Conservation (phyloP, 345 rosid species). For the Ceriops zippeliana region DNA sequence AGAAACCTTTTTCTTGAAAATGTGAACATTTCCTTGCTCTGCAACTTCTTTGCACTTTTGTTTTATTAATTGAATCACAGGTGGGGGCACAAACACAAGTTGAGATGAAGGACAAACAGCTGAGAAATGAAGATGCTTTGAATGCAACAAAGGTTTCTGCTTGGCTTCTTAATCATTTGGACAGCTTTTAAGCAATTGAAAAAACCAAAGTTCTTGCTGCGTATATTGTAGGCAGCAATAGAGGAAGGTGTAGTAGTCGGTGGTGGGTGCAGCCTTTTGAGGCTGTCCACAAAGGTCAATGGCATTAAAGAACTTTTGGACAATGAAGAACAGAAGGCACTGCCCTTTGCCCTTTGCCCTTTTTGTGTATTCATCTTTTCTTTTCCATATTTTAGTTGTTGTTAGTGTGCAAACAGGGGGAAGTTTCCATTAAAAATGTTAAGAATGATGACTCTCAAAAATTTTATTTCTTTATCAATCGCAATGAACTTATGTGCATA, state of each 20-base stretch:
- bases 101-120: conserved; percentile 87
- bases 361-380: background rate
- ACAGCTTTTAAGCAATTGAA: background rate
- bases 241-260: conserved; percentile 96
- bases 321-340: conserved; percentile 79
- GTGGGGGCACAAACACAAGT: conserved; percentile 92
- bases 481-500: background rate
- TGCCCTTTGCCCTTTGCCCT: background rate
- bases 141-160: conserved; percentile 82
- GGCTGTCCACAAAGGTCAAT: conserved; percentile 68
- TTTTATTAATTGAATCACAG: conserved; percentile 34
- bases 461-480: background rate
- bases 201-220: conserved; percentile 18
- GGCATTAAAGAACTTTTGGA: conserved; percentile 58
- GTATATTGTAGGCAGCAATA: conserved; percentile 65
- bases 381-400: background rate
- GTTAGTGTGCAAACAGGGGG: background rate
- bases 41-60: conserved; percentile 5
- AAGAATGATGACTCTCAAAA: no score
- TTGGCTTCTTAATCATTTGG: conserved; percentile 9
- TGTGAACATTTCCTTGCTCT: conserved; percentile 1
- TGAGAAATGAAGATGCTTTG: conserved; percentile 82
- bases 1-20: background rate
- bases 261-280: conserved; percentile 83
- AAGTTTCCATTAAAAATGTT: background rate